Evolutionary conservation across 805 yeast genomes (phyloP).

Genomic region (Starmerella floricola): DNA sequence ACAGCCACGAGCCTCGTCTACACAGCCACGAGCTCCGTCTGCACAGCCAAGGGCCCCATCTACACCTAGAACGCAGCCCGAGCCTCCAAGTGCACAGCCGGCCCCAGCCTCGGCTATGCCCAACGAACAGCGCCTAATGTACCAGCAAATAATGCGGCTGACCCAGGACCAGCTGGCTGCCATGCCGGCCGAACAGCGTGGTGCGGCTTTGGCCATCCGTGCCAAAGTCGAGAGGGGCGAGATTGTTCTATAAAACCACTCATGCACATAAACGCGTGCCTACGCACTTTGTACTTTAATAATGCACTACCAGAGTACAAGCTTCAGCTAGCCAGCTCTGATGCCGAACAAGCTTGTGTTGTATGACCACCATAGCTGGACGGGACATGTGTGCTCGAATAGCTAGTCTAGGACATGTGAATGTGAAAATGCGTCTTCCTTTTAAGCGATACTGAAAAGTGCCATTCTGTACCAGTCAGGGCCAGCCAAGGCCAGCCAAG

Average conservation of each 20-base stretch:
- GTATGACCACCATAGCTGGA: too few species aligned
- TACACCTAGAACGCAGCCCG: background rate
- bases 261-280: too few species aligned
- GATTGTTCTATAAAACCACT: background rate
- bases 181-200: conserved; percentile 43
- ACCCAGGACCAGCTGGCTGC: conserved; percentile 40
- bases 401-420: too few species aligned
- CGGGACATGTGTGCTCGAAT: too few species aligned
- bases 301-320: too few species aligned
- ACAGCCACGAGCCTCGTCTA: background rate
- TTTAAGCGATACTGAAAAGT: too few species aligned
- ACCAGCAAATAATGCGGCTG: conserved; percentile 41
- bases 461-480: too few species aligned
- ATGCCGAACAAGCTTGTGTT: too few species aligned
- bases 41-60: background rate
- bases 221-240: conserved; percentile 23
- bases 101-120: conserved; percentile 1
- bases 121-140: conserved; percentile 34
- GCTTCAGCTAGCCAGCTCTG: too few species aligned
- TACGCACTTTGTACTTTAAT: too few species aligned
- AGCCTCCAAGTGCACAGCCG: background rate
- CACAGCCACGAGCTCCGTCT: background rate
- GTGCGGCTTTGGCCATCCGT: conserved; percentile 26
- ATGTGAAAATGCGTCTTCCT: too few species aligned
- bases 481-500: too few species aligned